phyloP scores from a whole-genome alignment of 306 rosid species.

The Lathyrus sativus region DNA sequence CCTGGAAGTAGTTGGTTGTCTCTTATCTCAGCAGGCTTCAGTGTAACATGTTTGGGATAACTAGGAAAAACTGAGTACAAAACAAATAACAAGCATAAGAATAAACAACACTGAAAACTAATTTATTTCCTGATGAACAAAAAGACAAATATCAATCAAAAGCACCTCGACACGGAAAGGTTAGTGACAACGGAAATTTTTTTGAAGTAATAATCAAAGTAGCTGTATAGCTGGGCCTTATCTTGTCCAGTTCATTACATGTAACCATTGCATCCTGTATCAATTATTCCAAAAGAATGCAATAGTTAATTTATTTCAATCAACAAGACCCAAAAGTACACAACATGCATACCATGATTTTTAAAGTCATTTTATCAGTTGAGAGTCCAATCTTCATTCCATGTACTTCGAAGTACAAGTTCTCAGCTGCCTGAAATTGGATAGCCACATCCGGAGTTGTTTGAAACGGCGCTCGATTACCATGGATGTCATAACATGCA shows the following conservation, averaged over 20 bases:
- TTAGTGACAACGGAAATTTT: slow-evolving; percentile 23
- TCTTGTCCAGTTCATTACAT: slow-evolving; percentile 46
- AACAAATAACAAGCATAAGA: slow-evolving; percentile 8
- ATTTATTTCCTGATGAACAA: neutral
- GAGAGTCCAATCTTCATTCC: slow-evolving; percentile 24
- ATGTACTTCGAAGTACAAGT: slow-evolving; percentile 26
- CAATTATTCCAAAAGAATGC: neutral
- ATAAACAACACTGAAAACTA: neutral
- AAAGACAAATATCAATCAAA: slow-evolving; percentile 13
- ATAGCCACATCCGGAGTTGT: slow-evolving; percentile 34
- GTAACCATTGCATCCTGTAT: slow-evolving; percentile 44
- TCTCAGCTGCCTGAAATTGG: slow-evolving; percentile 29
- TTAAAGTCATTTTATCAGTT: slow-evolving; percentile 20
- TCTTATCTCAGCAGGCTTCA: slow-evolving; percentile 33
- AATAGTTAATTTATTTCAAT: neutral
- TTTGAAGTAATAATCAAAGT: slow-evolving; percentile 39
- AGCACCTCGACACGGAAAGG: slow-evolving; percentile 50
- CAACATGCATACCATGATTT: slow-evolving; percentile 41
- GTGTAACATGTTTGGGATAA: slow-evolving; percentile 33
- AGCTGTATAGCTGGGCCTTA: slow-evolving; percentile 44
- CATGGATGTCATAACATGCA: slow-evolving; percentile 40
- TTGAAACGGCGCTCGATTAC: slow-evolving; percentile 38
- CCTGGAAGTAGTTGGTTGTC: slow-evolving; percentile 48
- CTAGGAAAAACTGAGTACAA: slow-evolving; percentile 50
- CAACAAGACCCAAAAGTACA: neutral